phyloP scores from a whole-genome alignment of 73 alveolate genomes.

The Paraurostyla sp. region DNA sequence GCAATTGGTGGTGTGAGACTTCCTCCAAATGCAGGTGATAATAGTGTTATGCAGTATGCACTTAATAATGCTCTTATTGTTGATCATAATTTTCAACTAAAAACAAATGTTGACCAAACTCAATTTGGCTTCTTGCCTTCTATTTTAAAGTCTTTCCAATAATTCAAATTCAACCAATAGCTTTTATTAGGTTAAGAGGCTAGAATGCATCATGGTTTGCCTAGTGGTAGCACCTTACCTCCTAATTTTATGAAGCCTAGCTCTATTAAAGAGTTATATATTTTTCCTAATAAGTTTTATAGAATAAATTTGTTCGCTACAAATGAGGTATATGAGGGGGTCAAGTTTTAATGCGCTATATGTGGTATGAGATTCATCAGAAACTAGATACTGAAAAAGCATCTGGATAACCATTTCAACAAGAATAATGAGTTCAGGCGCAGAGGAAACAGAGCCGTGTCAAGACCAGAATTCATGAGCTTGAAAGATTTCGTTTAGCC shows the following conservation, averaged over 20 bases:
- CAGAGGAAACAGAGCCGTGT: slow-evolving; percentile 42
- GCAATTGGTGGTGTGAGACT: too few species aligned
- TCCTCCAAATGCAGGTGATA: too few species aligned
- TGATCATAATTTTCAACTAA: slow-evolving; percentile 37
- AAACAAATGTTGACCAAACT: slow-evolving; percentile 24
- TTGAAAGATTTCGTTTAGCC: slow-evolving; percentile 20
- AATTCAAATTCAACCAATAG: slow-evolving; percentile 21
- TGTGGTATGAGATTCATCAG: slow-evolving; percentile 64
- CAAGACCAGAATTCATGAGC: slow-evolving; percentile 30
- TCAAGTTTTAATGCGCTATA: slow-evolving; percentile 38
- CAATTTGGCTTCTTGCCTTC: slow-evolving; percentile 62
- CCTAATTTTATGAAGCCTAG: background rate
- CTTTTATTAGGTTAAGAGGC: slow-evolving; percentile 24
- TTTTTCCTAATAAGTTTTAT: background rate
- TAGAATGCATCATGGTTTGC: background rate
- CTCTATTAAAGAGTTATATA: slow-evolving; percentile 12
- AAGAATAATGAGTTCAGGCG: slow-evolving; percentile 54
- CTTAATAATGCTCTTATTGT: slow-evolving; percentile 39
- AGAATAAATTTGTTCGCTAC: slow-evolving; percentile 21
- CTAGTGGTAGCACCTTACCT: background rate
- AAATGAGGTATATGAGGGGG: slow-evolving; percentile 43
- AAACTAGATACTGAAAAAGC: slow-evolving; percentile 39
- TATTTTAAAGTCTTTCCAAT: slow-evolving; percentile 56
- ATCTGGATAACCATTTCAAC: slow-evolving; percentile 50
- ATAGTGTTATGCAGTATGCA: too few species aligned